Evolutionary conservation across 2,329 filamentous ascomycete genomes (phyloP).

Genomic region (Penicillium sp.): DNA sequence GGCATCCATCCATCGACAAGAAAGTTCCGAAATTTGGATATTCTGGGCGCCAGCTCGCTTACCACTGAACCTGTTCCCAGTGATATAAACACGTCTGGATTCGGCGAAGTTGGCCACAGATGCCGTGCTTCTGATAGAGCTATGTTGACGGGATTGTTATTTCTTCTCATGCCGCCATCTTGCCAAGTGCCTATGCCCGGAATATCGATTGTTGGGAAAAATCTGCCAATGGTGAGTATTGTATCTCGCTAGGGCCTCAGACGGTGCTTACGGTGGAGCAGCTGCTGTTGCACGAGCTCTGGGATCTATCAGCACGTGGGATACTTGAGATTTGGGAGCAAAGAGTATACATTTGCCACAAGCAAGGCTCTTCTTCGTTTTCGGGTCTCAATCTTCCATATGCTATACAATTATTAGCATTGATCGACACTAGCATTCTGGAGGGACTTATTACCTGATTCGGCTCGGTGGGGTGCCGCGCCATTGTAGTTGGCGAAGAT

Average conservation of each 20-base stretch:
- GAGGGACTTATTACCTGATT: not conserved
- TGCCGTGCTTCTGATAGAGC: not conserved
- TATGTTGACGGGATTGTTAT: not conserved
- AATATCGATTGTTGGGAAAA: conserved; percentile 1
- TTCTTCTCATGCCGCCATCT: not conserved
- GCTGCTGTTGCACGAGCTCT: not conserved
- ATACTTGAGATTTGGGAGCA: not conserved
- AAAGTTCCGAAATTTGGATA: not conserved
- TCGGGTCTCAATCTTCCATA: not conserved
- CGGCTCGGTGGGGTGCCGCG: not conserved
- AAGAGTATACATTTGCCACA: not conserved
- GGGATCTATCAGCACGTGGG: not conserved
- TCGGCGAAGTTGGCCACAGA: not conserved
- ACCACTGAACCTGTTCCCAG: not conserved
- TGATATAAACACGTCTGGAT: not conserved
- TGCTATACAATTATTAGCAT: not conserved
- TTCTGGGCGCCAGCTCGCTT: conserved; percentile 1
- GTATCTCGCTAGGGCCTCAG: no score
- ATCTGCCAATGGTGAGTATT: conserved; percentile 2
- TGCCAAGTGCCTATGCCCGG: not conserved
- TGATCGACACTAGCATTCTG: not conserved
- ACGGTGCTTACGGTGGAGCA: not conserved
- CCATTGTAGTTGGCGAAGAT: not conserved
- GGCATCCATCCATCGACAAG: not conserved
- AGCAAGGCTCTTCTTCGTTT: not conserved